Percentiles rank a stretch among this genome's conserved stretches.
phyloP scores from a whole-genome alignment of 2,329 filamentous ascomycete genomes.

The Atkinsonella hypoxylon region DNA sequence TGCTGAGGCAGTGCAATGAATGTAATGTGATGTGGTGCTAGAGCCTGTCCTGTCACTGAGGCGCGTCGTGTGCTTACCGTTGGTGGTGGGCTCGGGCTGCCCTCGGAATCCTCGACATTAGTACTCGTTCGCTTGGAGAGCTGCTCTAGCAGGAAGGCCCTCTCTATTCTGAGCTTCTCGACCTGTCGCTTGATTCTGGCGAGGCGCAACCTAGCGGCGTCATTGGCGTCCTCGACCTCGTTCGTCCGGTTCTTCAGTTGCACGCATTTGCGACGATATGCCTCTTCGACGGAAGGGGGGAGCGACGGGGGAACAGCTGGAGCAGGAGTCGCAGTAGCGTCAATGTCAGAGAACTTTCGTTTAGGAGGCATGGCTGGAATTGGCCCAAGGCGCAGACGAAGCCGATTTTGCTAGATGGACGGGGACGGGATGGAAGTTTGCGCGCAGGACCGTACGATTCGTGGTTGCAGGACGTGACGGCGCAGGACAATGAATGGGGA shows the following conservation, averaged over 20 bases:
- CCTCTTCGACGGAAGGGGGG: conserved; percentile 86
- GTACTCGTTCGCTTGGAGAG: conserved; percentile 62
- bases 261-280: conserved; percentile 93
- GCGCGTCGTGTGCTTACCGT: conserved; percentile 41
- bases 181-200: conserved; percentile 71
- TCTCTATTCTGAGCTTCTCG: conserved; percentile 82
- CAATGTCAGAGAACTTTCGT: conserved; percentile 24
- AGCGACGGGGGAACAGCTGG: conserved; percentile 44
- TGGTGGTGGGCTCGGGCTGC: conserved; percentile 67
- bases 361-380: conserved; percentile 22
- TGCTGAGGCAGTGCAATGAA: too few relatives aligned
- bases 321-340: conserved; percentile 14
- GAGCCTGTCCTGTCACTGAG: too few relatives aligned
- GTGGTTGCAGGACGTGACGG: background rate
- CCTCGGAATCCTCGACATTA: conserved; percentile 67
- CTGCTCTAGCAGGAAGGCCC: conserved; percentile 63
- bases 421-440: too few relatives aligned
- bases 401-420: too few relatives aligned
- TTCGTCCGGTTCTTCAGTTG: conserved; percentile 82
- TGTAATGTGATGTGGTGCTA: too few relatives aligned
- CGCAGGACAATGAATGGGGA: too few relatives aligned
- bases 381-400: too few relatives aligned
- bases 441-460: too few relatives aligned
- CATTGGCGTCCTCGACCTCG: conserved; percentile 87
- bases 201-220: conserved; percentile 68